Evolutionary conservation across 2,329 filamentous ascomycete genomes (phyloP).

Genomic region (Nigrospora sphaerica): DNA sequence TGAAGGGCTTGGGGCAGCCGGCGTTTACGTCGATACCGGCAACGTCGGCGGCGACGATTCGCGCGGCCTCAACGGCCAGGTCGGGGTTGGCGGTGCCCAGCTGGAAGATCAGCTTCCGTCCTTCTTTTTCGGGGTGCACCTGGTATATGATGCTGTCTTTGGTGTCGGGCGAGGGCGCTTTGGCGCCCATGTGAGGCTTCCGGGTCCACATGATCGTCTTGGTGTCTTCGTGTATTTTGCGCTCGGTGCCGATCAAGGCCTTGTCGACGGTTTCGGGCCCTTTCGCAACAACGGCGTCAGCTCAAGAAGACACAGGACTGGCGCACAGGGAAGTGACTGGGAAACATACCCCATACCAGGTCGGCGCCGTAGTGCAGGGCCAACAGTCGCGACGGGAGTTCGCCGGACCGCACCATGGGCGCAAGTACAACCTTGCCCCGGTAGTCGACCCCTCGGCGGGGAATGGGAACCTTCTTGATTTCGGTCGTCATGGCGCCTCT

Average conservation of each 20-base stretch:
- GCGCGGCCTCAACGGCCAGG: constrained; percentile 76
- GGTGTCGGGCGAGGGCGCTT: constrained; percentile 44
- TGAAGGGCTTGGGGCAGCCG: constrained; percentile 97
- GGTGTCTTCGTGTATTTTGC: constrained; percentile 68
- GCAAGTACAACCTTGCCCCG: constrained; percentile 89
- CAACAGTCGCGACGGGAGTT: constrained; percentile 81
- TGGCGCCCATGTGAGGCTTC: constrained; percentile 61
- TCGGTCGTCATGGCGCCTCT: constrained; percentile 51
- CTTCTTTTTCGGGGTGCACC: constrained; percentile 71
- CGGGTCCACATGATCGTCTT: constrained; percentile 82
- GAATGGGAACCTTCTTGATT: constrained; percentile 71
- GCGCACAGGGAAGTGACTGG: not conserved
- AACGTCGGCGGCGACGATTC: constrained; percentile 78
- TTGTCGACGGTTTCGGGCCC: constrained; percentile 91
- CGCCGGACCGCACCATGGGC: constrained; percentile 97
- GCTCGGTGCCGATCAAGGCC: constrained; percentile 79
- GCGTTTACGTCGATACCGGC: constrained; percentile 95
- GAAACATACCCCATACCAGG: constrained; percentile 76
- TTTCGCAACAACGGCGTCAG: constrained; percentile 20
- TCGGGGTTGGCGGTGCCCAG: constrained; percentile 82
- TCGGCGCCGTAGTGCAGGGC: constrained; percentile 94
- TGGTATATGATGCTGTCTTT: constrained; percentile 73
- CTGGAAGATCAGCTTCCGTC: constrained; percentile 75
- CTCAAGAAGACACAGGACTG: constrained; percentile 1
- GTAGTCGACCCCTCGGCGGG: constrained; percentile 84